Evolutionary conservation across 1,139 yeast species (phyloP).

Genomic region (Candida pseudoviswanathii): DNA sequence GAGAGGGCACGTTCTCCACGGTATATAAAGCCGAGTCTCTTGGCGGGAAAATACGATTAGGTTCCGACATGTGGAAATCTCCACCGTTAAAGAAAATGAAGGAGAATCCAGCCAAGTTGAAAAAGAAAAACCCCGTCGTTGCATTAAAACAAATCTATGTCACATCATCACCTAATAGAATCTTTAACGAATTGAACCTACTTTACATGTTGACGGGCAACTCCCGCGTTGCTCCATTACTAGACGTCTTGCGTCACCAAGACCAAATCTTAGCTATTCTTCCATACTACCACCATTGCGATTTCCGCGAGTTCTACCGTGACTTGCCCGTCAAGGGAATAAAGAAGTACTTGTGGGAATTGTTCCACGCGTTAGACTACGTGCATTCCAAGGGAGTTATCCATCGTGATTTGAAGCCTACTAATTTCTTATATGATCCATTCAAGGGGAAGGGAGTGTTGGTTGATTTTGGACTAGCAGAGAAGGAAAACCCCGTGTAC

Average conservation of each 20-base stretch:
- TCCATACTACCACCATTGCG: constrained; percentile 90
- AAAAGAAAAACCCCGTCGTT: constrained; percentile 58
- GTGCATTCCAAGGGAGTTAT: constrained; percentile 77
- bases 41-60: constrained; percentile 41
- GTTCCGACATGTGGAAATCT: constrained; percentile 47
- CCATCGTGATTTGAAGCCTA: constrained; percentile 90
- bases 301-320: constrained; percentile 83
- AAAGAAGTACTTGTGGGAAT: constrained; percentile 75
- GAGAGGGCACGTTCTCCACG: constrained; percentile 92
- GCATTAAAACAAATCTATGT: constrained; percentile 94
- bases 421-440: constrained; percentile 82
- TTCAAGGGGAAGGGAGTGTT: constrained; percentile 76
- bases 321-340: constrained; percentile 80
- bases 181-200: constrained; percentile 80
- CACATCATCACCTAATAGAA: constrained; percentile 91
- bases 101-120: constrained; percentile 11
- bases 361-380: constrained; percentile 73
- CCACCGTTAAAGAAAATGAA: constrained; percentile 41
- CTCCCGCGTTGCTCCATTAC: constrained; percentile 79
- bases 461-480: constrained; percentile 94
- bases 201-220: constrained; percentile 70
- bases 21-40: constrained; percentile 88
- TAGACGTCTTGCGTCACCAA: constrained; percentile 82
- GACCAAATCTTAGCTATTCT: constrained; percentile 93
- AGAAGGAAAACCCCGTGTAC: constrained; percentile 26